Percentiles rank a stretch among this genome's conserved stretches.
These are phyloP conservation scores for Macroventuria anomochaeta DNA, from an alignment of 2,329 filamentous ascomycete species.

Conservation along the genomic window DNA sequence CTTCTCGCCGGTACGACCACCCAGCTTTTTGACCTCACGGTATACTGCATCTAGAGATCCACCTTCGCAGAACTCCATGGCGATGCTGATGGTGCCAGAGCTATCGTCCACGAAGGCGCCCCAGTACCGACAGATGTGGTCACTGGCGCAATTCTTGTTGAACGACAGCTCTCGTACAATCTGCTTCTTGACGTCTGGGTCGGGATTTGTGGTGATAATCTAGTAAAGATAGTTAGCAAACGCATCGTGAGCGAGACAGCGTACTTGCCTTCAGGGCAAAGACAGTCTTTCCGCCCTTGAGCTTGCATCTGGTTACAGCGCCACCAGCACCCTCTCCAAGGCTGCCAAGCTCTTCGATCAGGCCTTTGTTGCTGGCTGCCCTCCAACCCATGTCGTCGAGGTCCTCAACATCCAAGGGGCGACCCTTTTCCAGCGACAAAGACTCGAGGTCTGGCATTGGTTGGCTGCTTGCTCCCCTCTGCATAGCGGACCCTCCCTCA, in stretches of 20 bases:
- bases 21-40: constrained; percentile 93
- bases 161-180: constrained; percentile 95
- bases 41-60: constrained; percentile 97
- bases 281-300: constrained; percentile 90
- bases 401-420: constrained; percentile 88
- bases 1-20: constrained; percentile 94
- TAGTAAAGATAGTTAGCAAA: constrained; percentile 22
- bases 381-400: constrained; percentile 95
- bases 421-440: constrained; percentile 79
- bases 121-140: constrained; percentile 97
- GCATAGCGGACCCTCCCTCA: constrained; percentile 74
- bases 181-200: constrained; percentile 97
- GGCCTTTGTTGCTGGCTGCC: constrained; percentile 85
- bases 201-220: constrained; percentile 98
- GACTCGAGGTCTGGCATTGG: constrained; percentile 80
- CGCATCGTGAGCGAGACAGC: neutral
- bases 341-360: constrained; percentile 86
- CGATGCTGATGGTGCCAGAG: constrained; percentile 96
- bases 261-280: constrained; percentile 87
- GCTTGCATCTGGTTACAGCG: constrained; percentile 87
- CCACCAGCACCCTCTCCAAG: constrained; percentile 94
- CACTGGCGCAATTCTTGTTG: constrained; percentile 95
- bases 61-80: constrained; percentile 99
- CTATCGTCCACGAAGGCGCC: constrained; percentile 95
- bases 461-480: constrained; percentile 81